These are phyloP conservation scores for Ailanthus altissimus DNA, from an alignment of 345 rosid genomes.

Conservation along the genomic window DNA sequence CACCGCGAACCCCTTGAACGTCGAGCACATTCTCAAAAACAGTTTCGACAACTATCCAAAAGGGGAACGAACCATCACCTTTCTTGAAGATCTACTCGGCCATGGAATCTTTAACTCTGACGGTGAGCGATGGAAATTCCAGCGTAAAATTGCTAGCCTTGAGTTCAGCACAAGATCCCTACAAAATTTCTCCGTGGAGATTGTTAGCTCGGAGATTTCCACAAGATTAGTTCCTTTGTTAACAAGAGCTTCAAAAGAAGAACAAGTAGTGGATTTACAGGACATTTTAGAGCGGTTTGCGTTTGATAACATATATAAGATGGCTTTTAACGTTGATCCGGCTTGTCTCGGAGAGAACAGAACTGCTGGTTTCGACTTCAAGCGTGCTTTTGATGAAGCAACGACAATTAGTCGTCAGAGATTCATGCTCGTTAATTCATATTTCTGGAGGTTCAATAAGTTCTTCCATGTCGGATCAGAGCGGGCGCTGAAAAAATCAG, in stretches of 20 bases:
- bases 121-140: conserved; percentile 33
- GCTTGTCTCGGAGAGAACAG: neutral
- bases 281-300: neutral
- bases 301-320: neutral
- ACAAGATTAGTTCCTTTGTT: neutral
- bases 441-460: neutral
- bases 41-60: conserved; percentile 36
- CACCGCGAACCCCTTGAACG: conserved; percentile 35
- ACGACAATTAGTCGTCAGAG: neutral
- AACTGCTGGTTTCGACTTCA: neutral
- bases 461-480: neutral
- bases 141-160: conserved; percentile 32
- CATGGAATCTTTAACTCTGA: conserved; percentile 36
- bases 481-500: neutral
- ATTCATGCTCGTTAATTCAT: neutral
- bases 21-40: conserved; percentile 35
- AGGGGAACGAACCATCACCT: conserved; percentile 25
- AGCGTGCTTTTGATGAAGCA: neutral
- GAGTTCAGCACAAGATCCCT: conserved; percentile 37
- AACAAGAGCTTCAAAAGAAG: neutral
- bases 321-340: neutral
- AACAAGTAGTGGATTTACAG: neutral
- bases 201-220: neutral
- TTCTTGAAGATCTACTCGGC: conserved; percentile 34
- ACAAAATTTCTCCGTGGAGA: conserved; percentile 24